These are phyloP conservation scores for Cordyceps farinosa DNA, from an alignment of 2,329 filamentous ascomycete species.

Conservation along the genomic window DNA sequence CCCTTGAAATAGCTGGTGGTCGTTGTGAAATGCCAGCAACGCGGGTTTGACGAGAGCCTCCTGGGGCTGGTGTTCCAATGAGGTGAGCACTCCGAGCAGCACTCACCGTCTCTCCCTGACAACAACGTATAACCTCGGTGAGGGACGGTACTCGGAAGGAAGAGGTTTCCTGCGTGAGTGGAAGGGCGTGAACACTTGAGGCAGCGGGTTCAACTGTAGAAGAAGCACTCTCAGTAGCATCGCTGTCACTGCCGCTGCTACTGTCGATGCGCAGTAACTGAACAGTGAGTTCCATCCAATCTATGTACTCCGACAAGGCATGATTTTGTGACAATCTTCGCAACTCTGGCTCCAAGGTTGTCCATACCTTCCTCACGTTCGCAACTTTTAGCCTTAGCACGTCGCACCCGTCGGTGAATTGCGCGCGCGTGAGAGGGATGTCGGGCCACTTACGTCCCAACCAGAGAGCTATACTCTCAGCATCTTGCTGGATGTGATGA, in stretches of 20 bases:
- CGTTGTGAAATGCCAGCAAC: neutral
- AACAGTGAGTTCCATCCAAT: neutral
- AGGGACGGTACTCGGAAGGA: neutral
- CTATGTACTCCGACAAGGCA: neutral
- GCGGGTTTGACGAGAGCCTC: neutral
- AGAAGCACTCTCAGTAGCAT: neutral
- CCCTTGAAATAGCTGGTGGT: neutral
- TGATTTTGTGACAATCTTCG: neutral
- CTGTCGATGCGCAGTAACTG: neutral
- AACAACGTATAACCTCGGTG: neutral
- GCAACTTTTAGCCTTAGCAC: neutral
- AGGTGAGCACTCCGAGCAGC: neutral
- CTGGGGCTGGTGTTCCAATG: neutral
- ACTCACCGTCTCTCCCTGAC: too few relatives aligned
- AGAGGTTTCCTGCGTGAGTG: neutral
- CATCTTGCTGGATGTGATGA: neutral
- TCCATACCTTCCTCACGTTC: neutral
- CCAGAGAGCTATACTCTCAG: neutral
- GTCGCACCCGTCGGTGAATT: neutral
- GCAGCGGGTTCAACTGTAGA: neutral
- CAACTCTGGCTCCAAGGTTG: neutral
- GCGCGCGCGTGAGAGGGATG: neutral
- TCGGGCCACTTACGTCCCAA: neutral
- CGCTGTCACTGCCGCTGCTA: too few relatives aligned
- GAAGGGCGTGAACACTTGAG: neutral